Base-by-base conservation (phyloP, 257 asterid species). In the Plantago major region DNA sequence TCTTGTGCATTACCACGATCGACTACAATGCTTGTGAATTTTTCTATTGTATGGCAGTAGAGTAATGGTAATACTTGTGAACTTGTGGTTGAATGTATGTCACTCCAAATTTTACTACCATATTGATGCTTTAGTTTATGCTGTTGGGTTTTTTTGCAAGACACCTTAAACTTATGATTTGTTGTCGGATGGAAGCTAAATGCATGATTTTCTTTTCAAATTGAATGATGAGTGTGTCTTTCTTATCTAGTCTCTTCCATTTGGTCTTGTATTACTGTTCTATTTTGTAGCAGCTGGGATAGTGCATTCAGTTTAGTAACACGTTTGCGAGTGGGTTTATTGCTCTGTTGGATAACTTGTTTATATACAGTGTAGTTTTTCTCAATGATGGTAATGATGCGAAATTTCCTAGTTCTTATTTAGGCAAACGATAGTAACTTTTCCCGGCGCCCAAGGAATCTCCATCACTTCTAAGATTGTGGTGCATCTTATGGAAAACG, bases 51-150 rank as follows among this genome's bases (percentile, higher is more conserved):
- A 4, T 50, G 33, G 49, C 11, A 17, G 37, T 55, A 15, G 58
- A 42, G 54, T 44, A 10, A 56, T 67, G 62, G 58, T 55, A 42
- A 44, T 57, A 26, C 40, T 4, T 33, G 40, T 33, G 40, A 33
- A 33, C 40, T 48, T 55, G 15, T 52, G 56, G 65, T 57, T 48
- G 60, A 67, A 60, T 71, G 26, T 43, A 69, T 53, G 26, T 56
- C 45, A 17, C 14, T 66, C 50, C 16, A 54, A 46, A 38, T 57
- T 61, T 55, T 58, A 26, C 47, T 60, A 11, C 46, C 13, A n/a
- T 59, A 18, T 13, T 42, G 33, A 46, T 67, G 58, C 42, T 55
- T 71, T 50, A 15, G 54, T 48, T 48, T 54, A 53, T 19, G 63
- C 55, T 53, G 60, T 53, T 37, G 62, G 37, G 55, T 60, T 68